Percentiles rank a stretch among this genome's conserved stretches.
Conservation (phyloP, 2,329 filamentous ascomycete species). For the Colletotrichum sp. region DNA sequence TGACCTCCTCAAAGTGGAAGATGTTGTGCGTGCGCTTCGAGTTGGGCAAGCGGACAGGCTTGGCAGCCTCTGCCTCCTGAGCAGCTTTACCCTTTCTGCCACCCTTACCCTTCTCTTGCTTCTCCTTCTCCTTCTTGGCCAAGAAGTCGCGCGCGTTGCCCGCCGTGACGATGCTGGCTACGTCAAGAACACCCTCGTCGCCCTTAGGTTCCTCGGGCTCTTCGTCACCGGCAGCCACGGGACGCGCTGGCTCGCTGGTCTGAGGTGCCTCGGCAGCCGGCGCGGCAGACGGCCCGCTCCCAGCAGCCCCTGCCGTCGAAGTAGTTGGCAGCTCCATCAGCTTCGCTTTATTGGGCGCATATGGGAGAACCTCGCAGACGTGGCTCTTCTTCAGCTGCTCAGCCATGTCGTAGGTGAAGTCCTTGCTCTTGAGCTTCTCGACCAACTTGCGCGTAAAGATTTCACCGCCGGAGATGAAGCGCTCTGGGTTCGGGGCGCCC, state of each 20-base stretch:
- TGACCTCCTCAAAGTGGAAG: conserved; percentile 76
- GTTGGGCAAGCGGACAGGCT: conserved; percentile 70
- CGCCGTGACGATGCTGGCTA: conserved; percentile 83
- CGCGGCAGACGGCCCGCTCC: neutral
- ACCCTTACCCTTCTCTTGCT: conserved; percentile 66
- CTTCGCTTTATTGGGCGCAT: conserved; percentile 46
- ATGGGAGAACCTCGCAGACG: conserved; percentile 71
- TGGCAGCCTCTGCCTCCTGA: conserved; percentile 61
- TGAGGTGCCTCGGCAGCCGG: conserved; percentile 39
- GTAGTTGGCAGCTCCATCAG: conserved; percentile 53
- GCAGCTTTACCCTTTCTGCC: conserved; percentile 57
- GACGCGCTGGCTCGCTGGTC: conserved; percentile 33
- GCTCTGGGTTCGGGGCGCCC: conserved; percentile 57
- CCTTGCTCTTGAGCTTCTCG: conserved; percentile 66
- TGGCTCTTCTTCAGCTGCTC: conserved; percentile 72
- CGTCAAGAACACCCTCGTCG: conserved; percentile 75
- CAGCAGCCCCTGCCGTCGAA: conserved; percentile 30
- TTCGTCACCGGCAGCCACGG: conserved; percentile 20
- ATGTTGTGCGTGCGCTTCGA: conserved; percentile 71
- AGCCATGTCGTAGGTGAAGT: conserved; percentile 69
- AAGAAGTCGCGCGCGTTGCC: conserved; percentile 84
- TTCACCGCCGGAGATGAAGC: conserved; percentile 77
- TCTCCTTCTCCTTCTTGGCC: conserved; percentile 83
- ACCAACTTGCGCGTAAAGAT: conserved; percentile 79
- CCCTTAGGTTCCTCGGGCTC: conserved; percentile 45